phyloP scores from a whole-genome alignment of 2,329 filamentous ascomycete species.

The Penicillium sp. region DNA sequence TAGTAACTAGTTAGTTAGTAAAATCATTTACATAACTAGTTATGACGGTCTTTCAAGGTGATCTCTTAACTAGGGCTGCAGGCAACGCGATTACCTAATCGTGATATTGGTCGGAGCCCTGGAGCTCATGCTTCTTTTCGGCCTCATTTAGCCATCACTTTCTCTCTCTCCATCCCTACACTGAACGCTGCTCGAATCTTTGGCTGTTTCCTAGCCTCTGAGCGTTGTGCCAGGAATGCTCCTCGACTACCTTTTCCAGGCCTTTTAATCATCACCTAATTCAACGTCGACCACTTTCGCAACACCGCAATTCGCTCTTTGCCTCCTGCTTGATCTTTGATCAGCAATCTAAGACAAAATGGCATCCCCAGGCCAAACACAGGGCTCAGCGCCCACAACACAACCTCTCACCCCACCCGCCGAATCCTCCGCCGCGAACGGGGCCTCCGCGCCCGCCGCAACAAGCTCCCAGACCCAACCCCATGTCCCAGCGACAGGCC shows the following conservation, averaged over 20 bases:
- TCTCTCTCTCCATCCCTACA: conserved; percentile 4
- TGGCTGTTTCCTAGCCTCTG: neutral
- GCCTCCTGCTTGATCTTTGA: neutral
- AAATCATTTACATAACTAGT: too few relatives aligned
- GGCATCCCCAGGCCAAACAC: conserved; percentile 38
- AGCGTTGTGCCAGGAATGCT: conserved; percentile 1
- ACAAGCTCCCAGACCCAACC: conserved; percentile 20
- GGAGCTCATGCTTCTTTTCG: conserved; percentile 25
- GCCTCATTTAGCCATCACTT: conserved; percentile 12
- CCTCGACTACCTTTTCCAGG: neutral
- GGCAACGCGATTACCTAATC: conserved; percentile 14
- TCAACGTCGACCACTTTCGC: conserved; percentile 7
- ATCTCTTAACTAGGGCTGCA: too few relatives aligned
- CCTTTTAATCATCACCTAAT: conserved; percentile 5
- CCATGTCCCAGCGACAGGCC: conserved; percentile 18
- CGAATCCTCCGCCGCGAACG: conserved; percentile 32
- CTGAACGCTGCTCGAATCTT: neutral
- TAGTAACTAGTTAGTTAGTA: neutral
- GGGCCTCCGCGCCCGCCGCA: conserved; percentile 23
- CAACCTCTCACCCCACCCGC: conserved; percentile 48
- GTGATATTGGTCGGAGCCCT: conserved; percentile 3
- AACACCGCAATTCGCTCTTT: conserved; percentile 2
- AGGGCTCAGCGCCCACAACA: conserved; percentile 31
- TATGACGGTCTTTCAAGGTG: neutral
- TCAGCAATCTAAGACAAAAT: conserved; percentile 20